Conservation (phyloP, 1,139 yeast species). For the Yamadazyma diddensiae region DNA sequence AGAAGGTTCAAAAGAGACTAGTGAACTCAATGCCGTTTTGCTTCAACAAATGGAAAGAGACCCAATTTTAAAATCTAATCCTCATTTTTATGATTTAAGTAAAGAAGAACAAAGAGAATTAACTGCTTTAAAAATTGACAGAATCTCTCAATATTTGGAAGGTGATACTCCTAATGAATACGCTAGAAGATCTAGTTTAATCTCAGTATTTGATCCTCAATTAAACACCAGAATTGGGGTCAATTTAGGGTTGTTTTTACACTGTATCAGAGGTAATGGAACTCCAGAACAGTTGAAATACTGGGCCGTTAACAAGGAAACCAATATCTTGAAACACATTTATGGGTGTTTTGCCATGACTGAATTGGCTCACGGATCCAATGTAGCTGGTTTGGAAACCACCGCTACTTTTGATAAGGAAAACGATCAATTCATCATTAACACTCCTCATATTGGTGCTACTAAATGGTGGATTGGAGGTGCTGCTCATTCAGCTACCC, state of each 20-base stretch:
- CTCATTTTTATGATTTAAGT: slow-evolving; percentile 37
- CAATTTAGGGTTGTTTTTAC: slow-evolving; percentile 48
- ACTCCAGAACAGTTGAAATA: slow-evolving; percentile 55
- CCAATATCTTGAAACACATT: slow-evolving; percentile 58
- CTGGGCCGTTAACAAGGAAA: slow-evolving; percentile 78
- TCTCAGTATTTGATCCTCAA: slow-evolving; percentile 50
- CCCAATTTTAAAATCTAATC: slow-evolving; percentile 39
- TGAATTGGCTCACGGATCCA: slow-evolving; percentile 91
- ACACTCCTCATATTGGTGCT: slow-evolving; percentile 88
- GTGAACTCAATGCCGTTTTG: slow-evolving; percentile 31
- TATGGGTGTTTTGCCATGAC: slow-evolving; percentile 96
- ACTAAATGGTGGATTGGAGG: slow-evolving; percentile 99
- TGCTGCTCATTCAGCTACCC: slow-evolving; percentile 92
- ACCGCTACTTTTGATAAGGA: slow-evolving; percentile 74
- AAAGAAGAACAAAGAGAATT: slow-evolving; percentile 42
- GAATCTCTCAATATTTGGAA: slow-evolving; percentile 45
- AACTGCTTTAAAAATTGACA: slow-evolving; percentile 43
- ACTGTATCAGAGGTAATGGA: slow-evolving; percentile 50
- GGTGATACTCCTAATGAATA: slow-evolving; percentile 34
- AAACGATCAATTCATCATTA: slow-evolving; percentile 66
- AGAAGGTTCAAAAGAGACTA: slow-evolving; percentile 40
- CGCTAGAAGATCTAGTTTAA: slow-evolving; percentile 36
- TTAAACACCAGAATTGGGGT: slow-evolving; percentile 49
- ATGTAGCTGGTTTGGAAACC: slow-evolving; percentile 91
- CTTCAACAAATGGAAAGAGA: slow-evolving; percentile 50